A percentile compares a stretch with the other conserved stretches of the same genome.
Evolutionary conservation across 2,329 filamentous ascomycete genomes (phyloP).

Genomic region (Knufia petricola): DNA sequence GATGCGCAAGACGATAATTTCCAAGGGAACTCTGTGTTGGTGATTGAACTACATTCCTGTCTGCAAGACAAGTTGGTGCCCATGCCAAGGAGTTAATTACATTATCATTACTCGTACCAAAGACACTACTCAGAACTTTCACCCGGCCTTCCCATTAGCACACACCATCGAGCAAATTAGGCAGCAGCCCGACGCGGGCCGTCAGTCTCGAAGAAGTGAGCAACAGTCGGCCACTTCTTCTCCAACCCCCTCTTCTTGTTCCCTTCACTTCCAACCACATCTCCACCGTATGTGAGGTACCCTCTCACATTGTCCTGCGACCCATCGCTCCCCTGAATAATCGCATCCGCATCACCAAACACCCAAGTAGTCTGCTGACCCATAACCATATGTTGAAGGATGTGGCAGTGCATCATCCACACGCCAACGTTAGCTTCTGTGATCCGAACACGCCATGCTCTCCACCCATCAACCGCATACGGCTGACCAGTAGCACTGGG

Average conservation of each 20-base stretch:
- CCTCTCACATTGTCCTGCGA: conserved; percentile 29
- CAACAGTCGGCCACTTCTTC: conserved; percentile 7
- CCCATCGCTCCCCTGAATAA: conserved; percentile 32
- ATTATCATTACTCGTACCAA: background rate
- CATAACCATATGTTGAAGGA: conserved; percentile 40
- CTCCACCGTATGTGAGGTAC: conserved; percentile 33
- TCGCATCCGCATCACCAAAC: conserved; percentile 35
- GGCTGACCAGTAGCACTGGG: conserved; percentile 38
- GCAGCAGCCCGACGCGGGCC: background rate
- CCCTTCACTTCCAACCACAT: conserved; percentile 8
- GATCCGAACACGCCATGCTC: conserved; percentile 51
- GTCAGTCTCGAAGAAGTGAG: conserved; percentile 6
- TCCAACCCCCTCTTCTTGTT: conserved; percentile 5
- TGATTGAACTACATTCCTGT: no score
- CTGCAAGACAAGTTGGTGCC: background rate
- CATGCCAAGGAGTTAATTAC: conserved; percentile 1
- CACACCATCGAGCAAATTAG: background rate
- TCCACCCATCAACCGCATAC: conserved; percentile 45
- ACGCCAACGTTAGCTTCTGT: conserved; percentile 37
- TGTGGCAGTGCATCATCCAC: conserved; percentile 45
- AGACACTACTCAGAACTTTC: background rate
- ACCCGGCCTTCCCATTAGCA: background rate
- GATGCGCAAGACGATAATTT: background rate
- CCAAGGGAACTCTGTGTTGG: no score
- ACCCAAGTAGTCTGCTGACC: conserved; percentile 36